phyloP scores from a whole-genome alignment of 257 asterid species.

The Cordia subcordata region DNA sequence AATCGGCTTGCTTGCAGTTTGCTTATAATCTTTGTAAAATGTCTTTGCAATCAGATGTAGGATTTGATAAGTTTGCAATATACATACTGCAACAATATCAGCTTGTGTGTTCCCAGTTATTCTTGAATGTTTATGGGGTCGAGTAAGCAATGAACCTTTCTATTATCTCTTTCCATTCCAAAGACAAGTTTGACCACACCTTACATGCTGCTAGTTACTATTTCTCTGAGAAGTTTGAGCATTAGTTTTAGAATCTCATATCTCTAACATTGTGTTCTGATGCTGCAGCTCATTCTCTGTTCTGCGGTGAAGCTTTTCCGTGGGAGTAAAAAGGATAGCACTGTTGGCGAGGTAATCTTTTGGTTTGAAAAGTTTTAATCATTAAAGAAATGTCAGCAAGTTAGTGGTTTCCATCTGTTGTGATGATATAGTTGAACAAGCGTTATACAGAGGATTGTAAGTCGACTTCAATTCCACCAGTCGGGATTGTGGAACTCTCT shows the following conservation, averaged over 20 bases:
- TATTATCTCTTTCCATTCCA: too few species aligned
- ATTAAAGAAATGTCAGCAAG: not conserved
- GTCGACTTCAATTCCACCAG: slow-evolving; percentile 74
- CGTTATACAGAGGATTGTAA: slow-evolving; percentile 69
- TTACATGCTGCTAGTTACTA: slow-evolving; percentile 1
- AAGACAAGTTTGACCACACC: too few species aligned
- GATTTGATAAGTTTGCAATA: too few species aligned
- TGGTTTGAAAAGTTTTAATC: slow-evolving; percentile 8
- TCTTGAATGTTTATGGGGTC: too few species aligned
- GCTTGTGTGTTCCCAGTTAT: too few species aligned
- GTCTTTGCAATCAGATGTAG: too few species aligned
- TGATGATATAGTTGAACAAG: slow-evolving; percentile 60
- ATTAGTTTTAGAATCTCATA: not conserved
- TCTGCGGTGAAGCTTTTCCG: slow-evolving; percentile 92
- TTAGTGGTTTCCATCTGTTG: not conserved
- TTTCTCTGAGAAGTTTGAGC: not conserved
- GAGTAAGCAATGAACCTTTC: too few species aligned
- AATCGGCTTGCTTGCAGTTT: too few species aligned
- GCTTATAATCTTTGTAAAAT: too few species aligned
- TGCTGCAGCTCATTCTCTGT: slow-evolving; percentile 81
- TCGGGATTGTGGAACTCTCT: slow-evolving; percentile 72
- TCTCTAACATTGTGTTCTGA: slow-evolving; percentile 10
- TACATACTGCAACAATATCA: too few species aligned
- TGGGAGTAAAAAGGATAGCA: slow-evolving; percentile 74
- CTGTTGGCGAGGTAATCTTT: slow-evolving; percentile 73